Conservation (phyloP, 768 basidiomycete species). For the Jaapia argillacea region DNA sequence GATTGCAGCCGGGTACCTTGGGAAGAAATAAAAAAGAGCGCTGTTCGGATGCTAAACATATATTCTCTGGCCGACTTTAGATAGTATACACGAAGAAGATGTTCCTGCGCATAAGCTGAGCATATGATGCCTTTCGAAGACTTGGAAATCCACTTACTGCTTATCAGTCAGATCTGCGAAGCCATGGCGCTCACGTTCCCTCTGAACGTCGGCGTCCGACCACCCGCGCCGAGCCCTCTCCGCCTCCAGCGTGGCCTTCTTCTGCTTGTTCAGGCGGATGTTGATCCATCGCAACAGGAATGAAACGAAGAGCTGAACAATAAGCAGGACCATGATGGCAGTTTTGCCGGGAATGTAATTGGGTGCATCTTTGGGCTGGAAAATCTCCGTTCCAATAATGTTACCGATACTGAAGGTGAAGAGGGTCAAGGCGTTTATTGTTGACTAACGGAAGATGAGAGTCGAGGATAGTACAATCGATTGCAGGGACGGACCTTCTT, state of each 20-base stretch:
- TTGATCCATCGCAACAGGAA: slow-evolving; percentile 45
- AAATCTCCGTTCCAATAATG: slow-evolving; percentile 53
- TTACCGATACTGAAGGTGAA: slow-evolving; percentile 47
- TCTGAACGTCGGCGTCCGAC: slow-evolving; percentile 46
- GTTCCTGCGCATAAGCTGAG: slow-evolving; percentile 27
- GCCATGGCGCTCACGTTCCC: slow-evolving; percentile 48
- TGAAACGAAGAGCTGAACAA: slow-evolving; percentile 38
- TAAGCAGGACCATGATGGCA: slow-evolving; percentile 50
- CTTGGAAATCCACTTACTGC: slow-evolving; percentile 29
- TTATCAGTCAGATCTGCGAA: slow-evolving; percentile 58
- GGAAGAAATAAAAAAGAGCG: too few relatives aligned
- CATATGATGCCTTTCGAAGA: not conserved
- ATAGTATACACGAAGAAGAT: slow-evolving; percentile 49
- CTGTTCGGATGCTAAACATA: too few relatives aligned
- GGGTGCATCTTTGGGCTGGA: slow-evolving; percentile 52
- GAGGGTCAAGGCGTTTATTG: slow-evolving; percentile 51
- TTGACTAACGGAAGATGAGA: slow-evolving; percentile 25
- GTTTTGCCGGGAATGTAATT: slow-evolving; percentile 59
- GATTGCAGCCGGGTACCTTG: too few relatives aligned
- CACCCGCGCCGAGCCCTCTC: slow-evolving; percentile 39
- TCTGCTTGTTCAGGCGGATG: slow-evolving; percentile 39
- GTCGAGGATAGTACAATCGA: not conserved
- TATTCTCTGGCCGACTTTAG: slow-evolving; percentile 19
- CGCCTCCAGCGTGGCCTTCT: slow-evolving; percentile 28
- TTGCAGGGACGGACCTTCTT: slow-evolving; percentile 35